Evolutionary conservation across 768 basidiomycete species (phyloP), one percentile per base, ranked within the genome.

Genomic region (Neoboletus brunneissimus): DNA sequence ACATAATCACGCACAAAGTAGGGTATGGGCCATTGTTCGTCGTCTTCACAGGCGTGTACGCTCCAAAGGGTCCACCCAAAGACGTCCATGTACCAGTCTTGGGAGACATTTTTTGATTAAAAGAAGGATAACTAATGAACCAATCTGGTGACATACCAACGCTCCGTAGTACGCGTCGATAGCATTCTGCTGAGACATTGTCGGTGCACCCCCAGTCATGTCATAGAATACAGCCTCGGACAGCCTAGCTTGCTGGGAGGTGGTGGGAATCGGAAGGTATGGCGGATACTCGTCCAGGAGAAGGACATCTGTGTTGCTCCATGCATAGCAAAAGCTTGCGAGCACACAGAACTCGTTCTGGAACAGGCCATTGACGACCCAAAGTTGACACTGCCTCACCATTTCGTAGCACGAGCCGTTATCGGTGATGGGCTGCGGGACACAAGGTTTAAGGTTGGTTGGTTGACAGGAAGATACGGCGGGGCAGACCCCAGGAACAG

Each of bases 261-360:
- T 62, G 20, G 42, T 64, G 3, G 59, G 66, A 25, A 16, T 34
- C 15, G 13, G 23, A 15, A 34, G 6, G 31, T 55, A 48, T 0
- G 56, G 35, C 9, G 63, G 64, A 49, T 66, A 66, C 32, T 54
- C 48, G 7, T 61, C 8, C 20, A 42, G n/a, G 40, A 66, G 57
- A 9, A 65, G 54, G 8, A 67, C 63, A 20, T 66, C 54, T 3
- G 64, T 64, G 51, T 53, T 54, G 35, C 57, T 64, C 63, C 60
- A 60, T 2, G 66, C 63, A 16, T 65, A 66, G 35, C 65, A 66
- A 46, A 67, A 59, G 44, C 66, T 66, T 7, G 63, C 65, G 32
- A 66, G 64, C 7, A 66, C 63, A 27, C 65, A 65, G 25, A 27
- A 57, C 23, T 62, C 66, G 53, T 67, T 67, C 45, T 64, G 66